Percentiles rank a stretch among this genome's conserved stretches.
These are phyloP conservation scores for Fonsecaea pugnacius DNA, from an alignment of 2,329 filamentous ascomycete species.

Conservation along the genomic window DNA sequence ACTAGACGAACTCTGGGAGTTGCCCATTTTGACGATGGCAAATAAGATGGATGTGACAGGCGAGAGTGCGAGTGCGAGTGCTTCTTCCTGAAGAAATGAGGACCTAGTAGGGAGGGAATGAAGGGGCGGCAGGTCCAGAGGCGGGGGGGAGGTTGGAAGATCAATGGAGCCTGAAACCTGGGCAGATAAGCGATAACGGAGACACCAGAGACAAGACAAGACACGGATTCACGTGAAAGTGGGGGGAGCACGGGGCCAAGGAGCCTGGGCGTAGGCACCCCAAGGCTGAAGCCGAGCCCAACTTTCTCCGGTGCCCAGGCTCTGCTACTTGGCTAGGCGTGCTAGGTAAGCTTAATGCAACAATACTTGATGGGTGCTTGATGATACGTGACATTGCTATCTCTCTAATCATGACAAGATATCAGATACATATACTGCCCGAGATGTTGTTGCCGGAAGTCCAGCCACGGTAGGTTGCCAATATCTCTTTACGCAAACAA, in stretches of 20 bases:
- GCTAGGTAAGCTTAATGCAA: background rate
- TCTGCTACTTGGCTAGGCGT: too few relatives aligned
- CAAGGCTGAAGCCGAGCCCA: background rate
- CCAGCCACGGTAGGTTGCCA: background rate
- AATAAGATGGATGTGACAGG: background rate
- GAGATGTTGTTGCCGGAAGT: too few relatives aligned
- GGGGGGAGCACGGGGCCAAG: background rate
- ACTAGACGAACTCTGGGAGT: conserved; percentile 33
- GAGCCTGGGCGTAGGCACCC: too few relatives aligned
- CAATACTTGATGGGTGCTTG: background rate
- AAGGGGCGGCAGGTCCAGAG: background rate
- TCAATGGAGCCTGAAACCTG: background rate
- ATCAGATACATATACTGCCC: too few relatives aligned
- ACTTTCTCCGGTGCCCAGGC: background rate
- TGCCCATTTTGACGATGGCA: conserved; percentile 32
- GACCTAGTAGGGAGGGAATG: background rate
- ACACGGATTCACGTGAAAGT: background rate
- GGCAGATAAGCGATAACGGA: conserved; percentile 1
- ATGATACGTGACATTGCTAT: background rate
- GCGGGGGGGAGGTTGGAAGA: background rate
- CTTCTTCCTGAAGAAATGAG: background rate
- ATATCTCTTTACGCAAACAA: background rate
- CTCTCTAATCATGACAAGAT: too few relatives aligned
- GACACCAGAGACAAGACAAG: background rate
- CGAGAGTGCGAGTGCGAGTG: background rate